Evolutionary conservation across 1,284 basidiomycete species (phyloP), one percentile per base, ranked within the genome.

Genomic region (Sanghuangporus weigelae): DNA sequence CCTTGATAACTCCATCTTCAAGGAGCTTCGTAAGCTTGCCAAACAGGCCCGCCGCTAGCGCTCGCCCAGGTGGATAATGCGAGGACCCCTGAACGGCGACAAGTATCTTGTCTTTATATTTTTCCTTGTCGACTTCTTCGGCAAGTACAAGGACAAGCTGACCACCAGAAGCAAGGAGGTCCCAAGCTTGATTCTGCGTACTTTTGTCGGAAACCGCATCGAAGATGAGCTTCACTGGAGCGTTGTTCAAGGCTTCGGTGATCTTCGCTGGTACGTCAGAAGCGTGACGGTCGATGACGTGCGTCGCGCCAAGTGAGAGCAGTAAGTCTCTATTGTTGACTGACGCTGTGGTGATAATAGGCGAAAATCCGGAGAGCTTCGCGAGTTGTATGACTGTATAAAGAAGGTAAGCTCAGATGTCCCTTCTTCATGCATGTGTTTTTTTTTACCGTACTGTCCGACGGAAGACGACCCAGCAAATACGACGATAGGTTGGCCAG

Each of bases 261-360:
- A 78, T 67, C 38, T 75, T 69, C 2, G 60, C 61, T 1, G 65
- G 66, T 21, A 82, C 71, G 1, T 70, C 65, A 2, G 68, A 54
- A 26, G 75, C 69, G 3, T 26, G 21, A 48, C 82, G 76, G 63
- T 84, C 80, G 59, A 87, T 69, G 55, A 84, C 73, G 48, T 82
- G 74, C 0, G 81, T 82, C 0, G 83, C 86, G 1, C 86, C 85
- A 31, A 84, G 73, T 0, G 75, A 72, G 67, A 79, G 80, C 63
- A 87, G 76, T 42, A 71, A 68, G 0, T 70, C 72, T 21, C 70
- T 65, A 66, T 85, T 78, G 63, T 75, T 76, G 16, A 69, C 67
- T 8, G 81, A 84, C 1, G 84, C 77, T 1, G 81, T 84, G 7
- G 81, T 73, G 58, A 86, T 80, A 64, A 86, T 82, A 0, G 78